Base-by-base conservation (phyloP, 805 yeast species). In the Schizosaccharomyces japonicus region DNA sequence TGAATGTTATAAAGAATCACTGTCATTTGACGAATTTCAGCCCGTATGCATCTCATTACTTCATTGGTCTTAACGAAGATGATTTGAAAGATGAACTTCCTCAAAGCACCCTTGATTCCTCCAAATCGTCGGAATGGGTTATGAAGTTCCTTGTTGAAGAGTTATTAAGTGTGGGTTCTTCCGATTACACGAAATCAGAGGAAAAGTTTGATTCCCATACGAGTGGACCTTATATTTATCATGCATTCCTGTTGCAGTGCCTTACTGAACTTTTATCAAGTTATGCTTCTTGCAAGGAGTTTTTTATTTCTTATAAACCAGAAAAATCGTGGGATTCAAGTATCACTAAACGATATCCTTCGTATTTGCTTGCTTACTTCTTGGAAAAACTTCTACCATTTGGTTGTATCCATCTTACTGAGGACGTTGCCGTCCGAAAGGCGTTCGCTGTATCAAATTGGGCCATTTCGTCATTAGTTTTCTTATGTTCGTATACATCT, bases 191-290 rank as follows among this genome's bases (percentile, higher is more conserved):
- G n/a, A n/a, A n/a, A n/a, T n/a, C n/a, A n/a, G n/a, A n/a, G n/a
- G n/a, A n/a, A n/a, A n/a, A n/a, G n/a, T n/a, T n/a, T n/a, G n/a
- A n/a, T n/a, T n/a, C n/a, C n/a, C n/a, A n/a, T n/a, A n/a, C n/a
- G n/a, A n/a, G n/a, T n/a, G n/a, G n/a, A n/a, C n/a, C n/a, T n/a
- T 80, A 77, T 59, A 68, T 76, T 0, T 77, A 80, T 54, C 73
- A 75, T 50, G 69, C 77, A 40, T 84, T 77, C 58, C 60, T 85
- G 44, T 61, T 85, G 34, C 80, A 76, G 53, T 62, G 73, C 0
- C 60, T 84, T 34, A 69, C 76, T 0, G 95, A 85, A 53, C 61
- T 83, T 5, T 60, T 85, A 5, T 72, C 76, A 1, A 80, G 94
- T 1, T 85, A 84, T 58, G 23, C n/a, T 23, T n/a, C 40, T 1